Base-by-base conservation (phyloP, 1,139 yeast species). In the Petasospora rhodanensis region DNA sequence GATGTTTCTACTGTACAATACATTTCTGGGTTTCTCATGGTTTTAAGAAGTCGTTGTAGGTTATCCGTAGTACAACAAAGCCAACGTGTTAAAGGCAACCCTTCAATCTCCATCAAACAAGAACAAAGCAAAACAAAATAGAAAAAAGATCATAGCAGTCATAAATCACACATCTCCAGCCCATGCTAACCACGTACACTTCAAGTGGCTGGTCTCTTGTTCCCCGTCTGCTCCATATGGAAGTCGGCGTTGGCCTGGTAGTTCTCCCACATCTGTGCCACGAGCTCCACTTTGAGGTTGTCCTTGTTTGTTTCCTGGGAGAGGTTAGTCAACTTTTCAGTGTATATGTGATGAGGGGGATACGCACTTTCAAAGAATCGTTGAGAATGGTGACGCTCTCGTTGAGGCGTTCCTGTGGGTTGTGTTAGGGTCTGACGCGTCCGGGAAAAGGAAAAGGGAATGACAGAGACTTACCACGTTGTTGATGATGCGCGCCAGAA, bases 201-300 rank as follows among this genome's bases (percentile, higher is more conserved):
- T n/a, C n/a, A n/a, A n/a, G n/a, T n/a, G n/a, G n/a, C n/a, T n/a
- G n/a, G n/a, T n/a, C n/a, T n/a, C n/a, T 73, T 66, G 50, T 75
- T 75, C 3, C 79, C 80, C 1, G 91, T 82, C 10, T 84, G 76
- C 37, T 81, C 79, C 38, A 85, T 58, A 50, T 83, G 81, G 59
- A 79, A 82, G 46, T 77, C 76, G 4, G 82, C 77, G 49, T 79
- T 82, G 24, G 79, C 70, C 41, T 76, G 72, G 53, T 85, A 86
- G 49, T 77, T 80, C 36, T 79, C 85, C 86, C 94, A 84, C 74
- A 86, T 76, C 49, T 78, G 85, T 3, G 89, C 73, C 34, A 84
- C 72, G 26, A 83, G 65, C 46, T 83, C 94, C 7, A 81, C 68
- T 40, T 83, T 79, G 57, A 78, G 70, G 47, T 83, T 83, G 39